Evolutionary conservation across 2,329 filamentous ascomycete species (phyloP).

Genomic region (Chrysoporthe cubensis): DNA sequence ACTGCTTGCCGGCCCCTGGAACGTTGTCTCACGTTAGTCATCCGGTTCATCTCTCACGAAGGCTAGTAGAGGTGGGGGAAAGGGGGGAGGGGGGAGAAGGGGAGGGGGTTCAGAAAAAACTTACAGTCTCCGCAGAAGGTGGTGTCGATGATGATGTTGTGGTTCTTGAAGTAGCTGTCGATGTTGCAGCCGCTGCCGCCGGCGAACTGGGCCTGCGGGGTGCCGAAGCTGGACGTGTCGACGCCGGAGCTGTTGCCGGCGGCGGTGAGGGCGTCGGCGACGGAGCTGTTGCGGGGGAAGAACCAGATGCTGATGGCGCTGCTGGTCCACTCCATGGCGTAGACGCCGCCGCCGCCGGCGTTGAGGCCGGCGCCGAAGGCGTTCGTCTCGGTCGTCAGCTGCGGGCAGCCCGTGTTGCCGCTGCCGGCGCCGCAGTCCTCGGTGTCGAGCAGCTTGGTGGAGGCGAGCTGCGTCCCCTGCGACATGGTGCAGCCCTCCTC

Average conservation of each 20-base stretch:
- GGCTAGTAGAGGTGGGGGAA: background rate
- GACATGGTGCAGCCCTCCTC: slow-evolving; percentile 60
- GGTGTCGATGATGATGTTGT: slow-evolving; percentile 70
- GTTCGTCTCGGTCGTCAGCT: slow-evolving; percentile 52
- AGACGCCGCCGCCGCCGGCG: slow-evolving; percentile 68
- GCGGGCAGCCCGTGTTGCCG: slow-evolving; percentile 61
- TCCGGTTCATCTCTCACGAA: slow-evolving; percentile 33
- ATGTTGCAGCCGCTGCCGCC: slow-evolving; percentile 73
- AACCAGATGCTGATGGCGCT: slow-evolving; percentile 77
- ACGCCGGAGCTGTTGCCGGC: slow-evolving; percentile 63
- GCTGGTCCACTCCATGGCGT: slow-evolving; percentile 77
- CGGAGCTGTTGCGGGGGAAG: slow-evolving; percentile 63
- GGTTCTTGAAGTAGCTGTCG: slow-evolving; percentile 66
- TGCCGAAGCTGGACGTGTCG: slow-evolving; percentile 69
- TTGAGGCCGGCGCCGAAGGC: slow-evolving; percentile 76
- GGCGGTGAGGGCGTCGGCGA: slow-evolving; percentile 42
- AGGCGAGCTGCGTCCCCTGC: slow-evolving; percentile 50
- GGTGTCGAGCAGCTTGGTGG: slow-evolving; percentile 46
- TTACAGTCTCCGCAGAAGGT: slow-evolving; percentile 34
- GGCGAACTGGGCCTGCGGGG: slow-evolving; percentile 69
- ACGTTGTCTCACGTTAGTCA: background rate
- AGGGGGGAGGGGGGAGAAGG: too few species aligned
- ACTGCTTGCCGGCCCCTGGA: slow-evolving; percentile 68
- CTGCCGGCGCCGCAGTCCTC: slow-evolving; percentile 61
- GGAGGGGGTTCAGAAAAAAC: background rate